Evolutionary conservation across 2,329 filamentous ascomycete genomes (phyloP), one percentile per base, ranked within the genome.

Genomic region (Sphaerulina vaccinii): DNA sequence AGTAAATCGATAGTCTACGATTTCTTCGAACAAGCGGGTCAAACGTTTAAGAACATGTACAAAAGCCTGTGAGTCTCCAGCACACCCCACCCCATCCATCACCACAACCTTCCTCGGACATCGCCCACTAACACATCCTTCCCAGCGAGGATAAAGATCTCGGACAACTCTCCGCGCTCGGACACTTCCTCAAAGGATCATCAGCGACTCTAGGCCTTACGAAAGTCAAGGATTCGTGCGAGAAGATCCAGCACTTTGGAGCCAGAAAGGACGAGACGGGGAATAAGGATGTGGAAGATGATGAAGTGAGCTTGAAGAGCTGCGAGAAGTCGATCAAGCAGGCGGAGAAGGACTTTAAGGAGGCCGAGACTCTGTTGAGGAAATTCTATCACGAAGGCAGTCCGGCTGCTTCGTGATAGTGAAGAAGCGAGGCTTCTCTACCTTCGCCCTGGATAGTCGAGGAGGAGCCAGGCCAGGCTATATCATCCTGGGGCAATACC

Each of bases 111-210:
- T 9, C 27, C 27, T 10, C 27, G 27, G 27, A 4, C 7, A 32
- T 15, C 19, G n/a, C 43, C 40, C 45, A 50, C 18, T n/a, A n/a
- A 39, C 33, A 33, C 35, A 8, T 8, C 16, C 23, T 7, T 19
- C n/a, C 19, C 67, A 95, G 90, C 59, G 71, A 82, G 60, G 70
- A 79, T 2, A 79, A 81, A 65, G 78, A 96, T 54, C 82, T 97
- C 51, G 71, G 75, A n/a, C 76, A 84, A 60, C 82, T 97, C 32
- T 95, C 90, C 27, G 79, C 82, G 47, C 84, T 96, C 24, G 93
- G 93, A 36, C 93, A 99, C 74, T 99, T 96, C 75, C 80, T 99
- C 62, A 99, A 99, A 75, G 93, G 93, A 54, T 97, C 92, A 5
- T 96, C 92, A 7, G 92, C 93, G 33, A 96, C 93, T 3, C 81